A percentile compares a stretch with the other conserved stretches of the same genome.
Evolutionary conservation across 805 yeast genomes (phyloP).

Genomic region (Yarrowia yakushimensis): DNA sequence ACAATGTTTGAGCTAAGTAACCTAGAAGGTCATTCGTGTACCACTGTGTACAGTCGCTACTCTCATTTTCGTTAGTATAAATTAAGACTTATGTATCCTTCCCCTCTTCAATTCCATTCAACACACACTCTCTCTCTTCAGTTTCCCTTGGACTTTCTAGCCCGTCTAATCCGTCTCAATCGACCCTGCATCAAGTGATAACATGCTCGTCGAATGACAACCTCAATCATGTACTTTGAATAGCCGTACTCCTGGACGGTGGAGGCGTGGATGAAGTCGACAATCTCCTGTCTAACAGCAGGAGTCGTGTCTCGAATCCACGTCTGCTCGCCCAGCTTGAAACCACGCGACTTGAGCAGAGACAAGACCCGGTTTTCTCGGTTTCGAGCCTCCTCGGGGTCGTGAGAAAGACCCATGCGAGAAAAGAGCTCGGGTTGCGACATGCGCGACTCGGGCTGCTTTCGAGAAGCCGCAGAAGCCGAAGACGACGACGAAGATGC

Average conservation of each 20-base stretch:
- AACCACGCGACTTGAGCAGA: constrained; percentile 51
- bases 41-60: too few species aligned
- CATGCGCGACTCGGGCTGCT: constrained; percentile 40
- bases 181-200: constrained; percentile 78
- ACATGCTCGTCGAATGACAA: constrained; percentile 74
- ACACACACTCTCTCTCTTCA: not conserved
- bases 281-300: constrained; percentile 47
- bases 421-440: constrained; percentile 40
- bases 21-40: too few species aligned
- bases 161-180: constrained; percentile 61
- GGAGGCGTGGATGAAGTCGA: constrained; percentile 48
- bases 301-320: constrained; percentile 79
- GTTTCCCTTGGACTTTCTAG: not conserved
- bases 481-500: constrained; percentile 12
- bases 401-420: constrained; percentile 40
- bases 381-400: constrained; percentile 39
- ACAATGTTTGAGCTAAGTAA: too few species aligned
- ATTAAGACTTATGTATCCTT: not conserved
- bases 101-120: not conserved
- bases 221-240: constrained; percentile 55
- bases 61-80: not conserved
- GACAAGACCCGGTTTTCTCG: constrained; percentile 41
- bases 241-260: constrained; percentile 53
- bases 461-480: constrained; percentile 15
- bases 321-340: constrained; percentile 70